Conservation (phyloP, 2,329 filamentous ascomycete species). For the Arthrobotrys entomopaga region DNA sequence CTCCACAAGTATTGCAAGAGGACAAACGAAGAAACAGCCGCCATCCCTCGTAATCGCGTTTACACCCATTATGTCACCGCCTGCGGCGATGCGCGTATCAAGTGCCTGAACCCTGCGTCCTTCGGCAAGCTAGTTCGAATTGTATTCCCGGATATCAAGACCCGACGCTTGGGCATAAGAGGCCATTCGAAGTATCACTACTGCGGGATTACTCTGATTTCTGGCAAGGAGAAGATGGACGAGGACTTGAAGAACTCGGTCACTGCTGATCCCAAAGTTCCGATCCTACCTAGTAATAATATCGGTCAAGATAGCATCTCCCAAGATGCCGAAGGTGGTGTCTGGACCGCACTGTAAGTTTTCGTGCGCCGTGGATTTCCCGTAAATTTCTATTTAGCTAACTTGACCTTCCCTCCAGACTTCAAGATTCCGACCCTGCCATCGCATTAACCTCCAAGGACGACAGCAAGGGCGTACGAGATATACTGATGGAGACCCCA, state of each 20-base stretch:
- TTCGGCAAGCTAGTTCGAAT: constrained; percentile 98
- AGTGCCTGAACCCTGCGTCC: constrained; percentile 93
- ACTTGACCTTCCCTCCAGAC: constrained; percentile 14
- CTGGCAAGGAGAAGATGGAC: constrained; percentile 62
- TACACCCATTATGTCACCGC: constrained; percentile 95
- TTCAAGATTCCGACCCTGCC: constrained; percentile 46
- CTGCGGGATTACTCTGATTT: constrained; percentile 60
- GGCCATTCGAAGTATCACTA: constrained; percentile 99
- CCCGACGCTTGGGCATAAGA: constrained; percentile 86
- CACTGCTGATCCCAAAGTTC: constrained; percentile 36
- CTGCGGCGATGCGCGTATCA: constrained; percentile 92
- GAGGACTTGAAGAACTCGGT: constrained; percentile 52
- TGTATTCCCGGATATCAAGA: constrained; percentile 94
- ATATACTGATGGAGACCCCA: constrained; percentile 30
- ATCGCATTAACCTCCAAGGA: constrained; percentile 27
- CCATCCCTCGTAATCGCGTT: constrained; percentile 89
- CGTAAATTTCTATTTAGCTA: constrained; percentile 1
- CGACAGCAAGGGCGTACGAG: constrained; percentile 22
- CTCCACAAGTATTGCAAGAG: constrained; percentile 59
- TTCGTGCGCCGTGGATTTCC: constrained; percentile 55
- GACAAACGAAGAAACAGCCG: constrained; percentile 58
- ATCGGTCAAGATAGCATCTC: constrained; percentile 58
- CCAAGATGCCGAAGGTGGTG: constrained; percentile 55
- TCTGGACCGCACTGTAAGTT: constrained; percentile 59
- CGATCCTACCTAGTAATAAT: constrained; percentile 64